Percentiles rank a stretch among this genome's conserved stretches.
Evolutionary conservation across 805 yeast genomes (phyloP).

Genomic region (Starmerella vitae): DNA sequence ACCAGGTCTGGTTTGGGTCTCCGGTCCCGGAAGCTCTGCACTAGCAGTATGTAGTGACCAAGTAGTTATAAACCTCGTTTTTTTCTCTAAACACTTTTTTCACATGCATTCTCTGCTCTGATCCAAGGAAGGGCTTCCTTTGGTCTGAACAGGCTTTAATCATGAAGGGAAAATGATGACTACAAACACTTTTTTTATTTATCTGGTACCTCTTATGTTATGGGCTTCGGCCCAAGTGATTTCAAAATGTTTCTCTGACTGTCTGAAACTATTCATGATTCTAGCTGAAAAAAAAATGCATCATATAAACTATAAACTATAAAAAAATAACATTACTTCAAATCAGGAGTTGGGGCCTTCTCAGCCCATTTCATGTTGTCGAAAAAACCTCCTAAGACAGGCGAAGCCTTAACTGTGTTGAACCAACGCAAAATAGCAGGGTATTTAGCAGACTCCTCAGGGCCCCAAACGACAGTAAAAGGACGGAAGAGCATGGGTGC

Average conservation of each 20-base stretch:
- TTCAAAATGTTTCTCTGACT: constrained; percentile 19
- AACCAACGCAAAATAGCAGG: constrained; percentile 63
- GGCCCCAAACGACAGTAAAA: constrained; percentile 46
- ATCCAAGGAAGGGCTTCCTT: constrained; percentile 1
- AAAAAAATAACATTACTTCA: background rate
- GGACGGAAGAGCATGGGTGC: constrained; percentile 41
- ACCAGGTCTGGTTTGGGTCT: too few species aligned
- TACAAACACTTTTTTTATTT: constrained; percentile 9
- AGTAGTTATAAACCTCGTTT: too few species aligned
- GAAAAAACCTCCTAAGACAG: constrained; percentile 37
- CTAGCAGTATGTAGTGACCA: too few species aligned
- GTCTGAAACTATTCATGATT: too few species aligned
- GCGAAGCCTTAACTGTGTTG: constrained; percentile 38
- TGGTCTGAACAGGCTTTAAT: background rate
- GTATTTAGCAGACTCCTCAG: constrained; percentile 47
- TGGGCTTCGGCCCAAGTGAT: constrained; percentile 21
- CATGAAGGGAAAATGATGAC: constrained; percentile 16
- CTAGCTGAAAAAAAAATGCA: too few species aligned
- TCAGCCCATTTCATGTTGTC: constrained; percentile 46
- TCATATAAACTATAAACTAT: too few species aligned
- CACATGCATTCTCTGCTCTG: background rate
- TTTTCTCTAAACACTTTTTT: too few species aligned
- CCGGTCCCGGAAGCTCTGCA: too few species aligned
- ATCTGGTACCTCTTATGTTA: constrained; percentile 25
- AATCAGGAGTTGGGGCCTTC: constrained; percentile 33